A percentile compares a stretch with the other conserved stretches of the same genome.
These are phyloP conservation scores for Prunus mume DNA, from an alignment of 306 rosid genomes.

Conservation along the genomic window DNA sequence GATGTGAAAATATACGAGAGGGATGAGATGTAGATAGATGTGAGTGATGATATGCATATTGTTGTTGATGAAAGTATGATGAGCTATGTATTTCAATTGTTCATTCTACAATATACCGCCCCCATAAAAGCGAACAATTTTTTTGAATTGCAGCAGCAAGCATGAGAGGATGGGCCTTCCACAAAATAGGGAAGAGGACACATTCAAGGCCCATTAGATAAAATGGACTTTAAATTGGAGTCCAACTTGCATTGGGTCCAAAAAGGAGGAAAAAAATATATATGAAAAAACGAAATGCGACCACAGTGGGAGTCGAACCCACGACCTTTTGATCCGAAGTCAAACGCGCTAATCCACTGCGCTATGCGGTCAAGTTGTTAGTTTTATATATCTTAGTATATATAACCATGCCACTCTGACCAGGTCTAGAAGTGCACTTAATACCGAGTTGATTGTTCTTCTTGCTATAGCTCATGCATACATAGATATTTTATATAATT, in stretches of 20 bases:
- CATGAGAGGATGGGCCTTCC: too few relatives aligned
- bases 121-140: background rate
- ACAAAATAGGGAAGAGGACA: too few relatives aligned
- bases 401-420: too few relatives aligned
- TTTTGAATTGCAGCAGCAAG: background rate
- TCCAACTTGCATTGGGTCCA: background rate
- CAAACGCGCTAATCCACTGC: slow-evolving; percentile 70
- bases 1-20: too few relatives aligned
- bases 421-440: too few relatives aligned
- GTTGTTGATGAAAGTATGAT: background rate
- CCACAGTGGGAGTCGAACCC: slow-evolving; percentile 49
- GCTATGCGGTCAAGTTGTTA: slow-evolving; percentile 35
- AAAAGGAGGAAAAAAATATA: background rate
- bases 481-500: too few relatives aligned
- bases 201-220: background rate
- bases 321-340: slow-evolving; percentile 65
- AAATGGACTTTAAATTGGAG: background rate
- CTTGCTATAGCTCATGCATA: too few relatives aligned
- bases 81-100: background rate
- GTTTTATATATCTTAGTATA: rapidly evolving
- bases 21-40: background rate
- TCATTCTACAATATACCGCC: background rate
- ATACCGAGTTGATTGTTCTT: too few relatives aligned
- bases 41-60: background rate
- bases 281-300: background rate